These are phyloP conservation scores for Coemansia aciculifera DNA, from an alignment of 192 early-diverging fungal genomes.

Conservation along the genomic window DNA sequence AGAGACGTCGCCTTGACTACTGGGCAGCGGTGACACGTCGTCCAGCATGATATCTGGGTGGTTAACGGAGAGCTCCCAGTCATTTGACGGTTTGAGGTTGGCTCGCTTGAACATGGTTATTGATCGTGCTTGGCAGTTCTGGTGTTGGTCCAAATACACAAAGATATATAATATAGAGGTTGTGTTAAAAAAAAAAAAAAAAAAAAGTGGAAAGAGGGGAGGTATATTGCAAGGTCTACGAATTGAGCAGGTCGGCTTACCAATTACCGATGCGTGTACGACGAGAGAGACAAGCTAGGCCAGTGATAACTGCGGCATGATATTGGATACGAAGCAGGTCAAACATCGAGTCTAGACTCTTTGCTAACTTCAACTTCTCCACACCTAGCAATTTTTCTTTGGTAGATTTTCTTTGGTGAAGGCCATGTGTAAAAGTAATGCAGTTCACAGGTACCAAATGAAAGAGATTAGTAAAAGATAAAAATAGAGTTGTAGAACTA, in stretches of 20 bases:
- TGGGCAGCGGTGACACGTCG: conserved; percentile 30
- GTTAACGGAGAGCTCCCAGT: conserved; percentile 22
- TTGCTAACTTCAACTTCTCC: not conserved
- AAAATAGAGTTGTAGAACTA: not conserved
- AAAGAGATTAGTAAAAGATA: not conserved
- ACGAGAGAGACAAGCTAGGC: not conserved
- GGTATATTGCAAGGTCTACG: too few species aligned
- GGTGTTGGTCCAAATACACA: not conserved
- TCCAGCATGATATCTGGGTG: conserved; percentile 24
- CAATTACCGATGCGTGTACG: not conserved
- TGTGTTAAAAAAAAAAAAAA: not conserved
- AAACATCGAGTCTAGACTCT: not conserved
- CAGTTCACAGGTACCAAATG: not conserved
- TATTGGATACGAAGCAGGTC: not conserved
- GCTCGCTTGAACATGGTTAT: conserved; percentile 25
- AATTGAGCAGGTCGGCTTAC: too few species aligned
- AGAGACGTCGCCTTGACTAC: conserved; percentile 16
- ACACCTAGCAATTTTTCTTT: too few species aligned
- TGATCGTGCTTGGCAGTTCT: not conserved
- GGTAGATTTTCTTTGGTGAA: too few species aligned
- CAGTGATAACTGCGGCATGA: not conserved
- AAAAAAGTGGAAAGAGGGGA: not conserved
- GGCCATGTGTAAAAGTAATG: not conserved
- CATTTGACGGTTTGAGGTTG: not conserved
- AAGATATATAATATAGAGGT: not conserved